A percentile compares a stretch with the other conserved stretches of the same genome.
These are phyloP conservation scores for Eucalyptus coolabah DNA, from an alignment of 345 rosid genomes.

Conservation along the genomic window DNA sequence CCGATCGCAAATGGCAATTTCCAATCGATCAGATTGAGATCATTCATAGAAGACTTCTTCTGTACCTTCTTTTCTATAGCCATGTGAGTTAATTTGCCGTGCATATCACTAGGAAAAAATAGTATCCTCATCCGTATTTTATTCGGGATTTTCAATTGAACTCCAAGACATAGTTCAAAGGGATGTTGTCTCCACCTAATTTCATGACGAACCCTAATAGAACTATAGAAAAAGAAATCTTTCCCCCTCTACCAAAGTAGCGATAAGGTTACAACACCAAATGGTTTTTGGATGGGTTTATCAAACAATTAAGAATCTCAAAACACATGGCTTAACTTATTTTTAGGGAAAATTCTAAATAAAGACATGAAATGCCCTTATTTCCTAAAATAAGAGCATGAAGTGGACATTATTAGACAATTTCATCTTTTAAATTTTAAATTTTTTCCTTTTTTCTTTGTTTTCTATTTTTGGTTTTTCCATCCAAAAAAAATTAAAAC, in stretches of 20 bases:
- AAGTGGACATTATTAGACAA: too few species aligned
- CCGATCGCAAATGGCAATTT: background rate
- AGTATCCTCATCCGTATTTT: background rate
- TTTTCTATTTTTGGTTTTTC: too few species aligned
- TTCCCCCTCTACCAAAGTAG: background rate
- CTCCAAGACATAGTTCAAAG: background rate
- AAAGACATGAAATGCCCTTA: rapidly evolving
- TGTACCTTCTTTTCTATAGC: background rate
- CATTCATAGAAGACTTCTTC: background rate
- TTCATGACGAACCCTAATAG: background rate
- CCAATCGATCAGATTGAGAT: background rate
- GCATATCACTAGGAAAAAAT: background rate
- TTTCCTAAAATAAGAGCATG: too few species aligned
- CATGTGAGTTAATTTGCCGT: too few species aligned
- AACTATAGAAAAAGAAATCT: background rate
- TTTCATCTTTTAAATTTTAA: too few species aligned
- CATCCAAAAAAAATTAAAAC: too few species aligned
- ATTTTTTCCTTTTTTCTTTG: too few species aligned
- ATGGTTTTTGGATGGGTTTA: background rate
- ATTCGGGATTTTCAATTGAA: background rate
- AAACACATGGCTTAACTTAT: background rate
- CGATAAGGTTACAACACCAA: background rate
- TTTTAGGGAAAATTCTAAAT: background rate
- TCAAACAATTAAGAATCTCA: background rate
- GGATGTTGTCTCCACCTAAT: background rate